Conservation (phyloP, 345 rosid genomes). For the Lepidium aucheri region DNA sequence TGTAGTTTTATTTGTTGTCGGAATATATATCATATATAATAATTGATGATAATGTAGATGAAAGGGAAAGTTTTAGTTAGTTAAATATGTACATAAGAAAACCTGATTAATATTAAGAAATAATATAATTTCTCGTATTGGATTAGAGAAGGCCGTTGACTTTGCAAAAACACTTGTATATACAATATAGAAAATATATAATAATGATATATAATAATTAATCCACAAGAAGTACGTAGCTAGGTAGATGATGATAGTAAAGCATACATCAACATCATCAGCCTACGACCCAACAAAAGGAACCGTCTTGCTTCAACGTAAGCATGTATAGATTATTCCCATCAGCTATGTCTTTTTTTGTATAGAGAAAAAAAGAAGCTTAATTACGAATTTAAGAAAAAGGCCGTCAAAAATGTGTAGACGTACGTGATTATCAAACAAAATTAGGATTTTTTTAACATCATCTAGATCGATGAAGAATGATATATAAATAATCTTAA, state of each 20-base stretch:
- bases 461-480: no score
- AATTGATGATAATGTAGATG: slow-evolving; percentile 13
- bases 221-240: slow-evolving; percentile 16
- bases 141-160: slow-evolving; percentile 30
- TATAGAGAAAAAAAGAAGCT: no score
- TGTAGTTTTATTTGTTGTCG: slow-evolving; percentile 6
- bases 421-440: no score
- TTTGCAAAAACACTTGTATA: neutral
- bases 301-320: slow-evolving; percentile 11
- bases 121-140: slow-evolving; percentile 10
- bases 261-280: slow-evolving; percentile 12
- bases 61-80: slow-evolving; percentile 9
- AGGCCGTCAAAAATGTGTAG: no score
- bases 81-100: slow-evolving; percentile 13
- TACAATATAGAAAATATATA: neutral
- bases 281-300: slow-evolving; percentile 13
- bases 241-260: neutral
- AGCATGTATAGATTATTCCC: slow-evolving; percentile 4
- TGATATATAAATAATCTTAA: no score
- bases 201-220: neutral
- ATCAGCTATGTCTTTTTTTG: neutral
- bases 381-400: no score
- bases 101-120: slow-evolving; percentile 3
- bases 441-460: no score
- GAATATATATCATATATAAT: neutral